Evolutionary conservation across 2,329 filamentous ascomycete genomes (phyloP).

Genomic region (Venturia effusa): DNA sequence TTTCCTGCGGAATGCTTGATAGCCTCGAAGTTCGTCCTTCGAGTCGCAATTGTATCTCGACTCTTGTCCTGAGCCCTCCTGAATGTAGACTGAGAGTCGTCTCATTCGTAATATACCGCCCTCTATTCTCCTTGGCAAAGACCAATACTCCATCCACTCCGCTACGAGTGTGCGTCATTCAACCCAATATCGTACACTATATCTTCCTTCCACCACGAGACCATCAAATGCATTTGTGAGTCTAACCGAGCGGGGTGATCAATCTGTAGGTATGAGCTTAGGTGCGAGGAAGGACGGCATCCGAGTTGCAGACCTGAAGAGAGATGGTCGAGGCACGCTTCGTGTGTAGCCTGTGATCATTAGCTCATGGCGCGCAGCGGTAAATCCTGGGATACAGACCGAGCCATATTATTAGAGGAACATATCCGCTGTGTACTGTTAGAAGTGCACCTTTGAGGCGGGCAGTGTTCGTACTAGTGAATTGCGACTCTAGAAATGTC

Average conservation of each 20-base stretch:
- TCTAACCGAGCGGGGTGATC: slow-evolving; percentile 11
- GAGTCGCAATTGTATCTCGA: background rate
- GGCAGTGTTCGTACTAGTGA: slow-evolving; percentile 65
- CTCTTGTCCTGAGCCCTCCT: background rate
- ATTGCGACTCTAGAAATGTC: slow-evolving; percentile 87
- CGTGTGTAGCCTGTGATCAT: slow-evolving; percentile 71
- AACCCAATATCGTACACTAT: background rate
- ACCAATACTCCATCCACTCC: background rate
- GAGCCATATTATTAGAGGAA: slow-evolving; percentile 93
- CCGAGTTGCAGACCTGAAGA: slow-evolving; percentile 49
- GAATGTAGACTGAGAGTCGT: background rate
- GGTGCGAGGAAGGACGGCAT: background rate
- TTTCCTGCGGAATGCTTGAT: background rate
- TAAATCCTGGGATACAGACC: slow-evolving; percentile 43
- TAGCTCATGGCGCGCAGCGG: slow-evolving; percentile 10
- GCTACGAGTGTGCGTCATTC: background rate
- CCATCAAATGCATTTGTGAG: background rate
- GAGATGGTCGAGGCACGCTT: slow-evolving; percentile 78
- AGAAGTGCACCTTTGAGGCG: slow-evolving; percentile 13
- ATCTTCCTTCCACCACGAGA: background rate
- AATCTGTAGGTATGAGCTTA: slow-evolving; percentile 1
- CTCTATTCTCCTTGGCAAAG: background rate
- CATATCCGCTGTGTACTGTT: slow-evolving; percentile 63
- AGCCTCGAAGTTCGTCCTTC: background rate
- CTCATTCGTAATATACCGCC: background rate